Evolutionary conservation across 2,329 filamentous ascomycete species (phyloP).

Genomic region (Aspergillus fumigatiaffinis): DNA sequence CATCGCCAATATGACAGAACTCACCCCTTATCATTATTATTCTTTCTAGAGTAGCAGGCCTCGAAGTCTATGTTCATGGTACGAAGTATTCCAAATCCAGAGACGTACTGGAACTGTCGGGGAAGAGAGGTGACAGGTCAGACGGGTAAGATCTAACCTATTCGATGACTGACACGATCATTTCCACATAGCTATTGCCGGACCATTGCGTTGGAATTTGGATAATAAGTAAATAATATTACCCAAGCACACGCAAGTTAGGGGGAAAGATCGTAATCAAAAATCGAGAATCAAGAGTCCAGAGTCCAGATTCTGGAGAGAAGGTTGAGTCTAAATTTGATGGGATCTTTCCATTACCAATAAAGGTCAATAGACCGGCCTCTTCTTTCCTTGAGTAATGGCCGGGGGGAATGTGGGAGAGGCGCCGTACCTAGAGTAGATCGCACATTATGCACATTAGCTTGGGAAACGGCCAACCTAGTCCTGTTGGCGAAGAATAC

Average conservation of each 20-base stretch:
- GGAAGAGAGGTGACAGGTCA: not conserved
- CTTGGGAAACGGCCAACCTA: constrained; percentile 10
- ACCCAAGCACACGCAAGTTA: not conserved
- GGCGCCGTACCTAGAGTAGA: constrained; percentile 21
- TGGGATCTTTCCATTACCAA: not conserved
- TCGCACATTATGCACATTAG: constrained; percentile 17
- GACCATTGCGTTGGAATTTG: not conserved
- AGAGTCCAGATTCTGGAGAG: not conserved
- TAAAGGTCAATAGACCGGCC: not conserved
- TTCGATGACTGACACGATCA: not conserved
- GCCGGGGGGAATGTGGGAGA: constrained; percentile 1
- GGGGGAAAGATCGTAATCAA: not conserved
- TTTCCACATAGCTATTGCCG: not conserved
- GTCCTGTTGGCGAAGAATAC: constrained; percentile 3
- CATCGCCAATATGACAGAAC: no score
- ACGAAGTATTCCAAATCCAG: no score
- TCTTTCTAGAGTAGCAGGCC: no score
- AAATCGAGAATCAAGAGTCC: not conserved
- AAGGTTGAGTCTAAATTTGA: not conserved
- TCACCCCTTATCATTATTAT: no score
- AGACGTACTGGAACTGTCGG: no score
- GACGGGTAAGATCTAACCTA: not conserved
- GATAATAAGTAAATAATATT: not conserved
- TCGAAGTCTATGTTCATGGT: no score
- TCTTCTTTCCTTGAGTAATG: constrained; percentile 1